Conservation (phyloP, 2,329 filamentous ascomycete genomes). For the Clarireedia hainanense region DNA sequence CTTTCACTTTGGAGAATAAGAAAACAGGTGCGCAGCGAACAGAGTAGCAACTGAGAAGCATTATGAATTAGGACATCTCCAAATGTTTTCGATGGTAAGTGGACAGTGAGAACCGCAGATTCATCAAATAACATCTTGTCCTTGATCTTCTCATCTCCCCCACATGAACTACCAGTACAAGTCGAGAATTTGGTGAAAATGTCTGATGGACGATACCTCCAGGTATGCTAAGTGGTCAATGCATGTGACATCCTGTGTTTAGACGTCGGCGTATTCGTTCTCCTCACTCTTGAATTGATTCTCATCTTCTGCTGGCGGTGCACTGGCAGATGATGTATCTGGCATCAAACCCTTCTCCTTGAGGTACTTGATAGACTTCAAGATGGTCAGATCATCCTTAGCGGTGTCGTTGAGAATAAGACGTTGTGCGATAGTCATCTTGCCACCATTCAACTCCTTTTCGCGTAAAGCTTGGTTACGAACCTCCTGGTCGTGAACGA, state of each 20-base stretch:
- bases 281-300: conserved; percentile 20
- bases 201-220: not conserved
- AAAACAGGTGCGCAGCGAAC: not conserved
- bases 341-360: conserved; percentile 38
- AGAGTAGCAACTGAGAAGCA: not conserved
- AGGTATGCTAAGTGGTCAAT: not conserved
- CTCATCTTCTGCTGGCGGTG: conserved; percentile 18
- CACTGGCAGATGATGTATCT: conserved; percentile 24
- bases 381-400: conserved; percentile 57
- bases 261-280: conserved; percentile 21
- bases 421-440: conserved; percentile 58
- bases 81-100: not conserved
- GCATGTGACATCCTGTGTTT: not conserved
- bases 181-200: not conserved
- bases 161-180: conserved; percentile 4
- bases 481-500: conserved; percentile 58
- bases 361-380: conserved; percentile 59
- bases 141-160: conserved; percentile 7
- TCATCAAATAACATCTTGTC: conserved; percentile 13
- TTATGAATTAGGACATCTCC: not conserved
- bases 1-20: no score
- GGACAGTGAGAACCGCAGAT: conserved; percentile 3
- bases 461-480: conserved; percentile 56
- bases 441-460: conserved; percentile 56
- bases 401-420: conserved; percentile 60